Evolutionary conservation across 257 asterid species (phyloP).

Genomic region (Nicotiana attenuata): DNA sequence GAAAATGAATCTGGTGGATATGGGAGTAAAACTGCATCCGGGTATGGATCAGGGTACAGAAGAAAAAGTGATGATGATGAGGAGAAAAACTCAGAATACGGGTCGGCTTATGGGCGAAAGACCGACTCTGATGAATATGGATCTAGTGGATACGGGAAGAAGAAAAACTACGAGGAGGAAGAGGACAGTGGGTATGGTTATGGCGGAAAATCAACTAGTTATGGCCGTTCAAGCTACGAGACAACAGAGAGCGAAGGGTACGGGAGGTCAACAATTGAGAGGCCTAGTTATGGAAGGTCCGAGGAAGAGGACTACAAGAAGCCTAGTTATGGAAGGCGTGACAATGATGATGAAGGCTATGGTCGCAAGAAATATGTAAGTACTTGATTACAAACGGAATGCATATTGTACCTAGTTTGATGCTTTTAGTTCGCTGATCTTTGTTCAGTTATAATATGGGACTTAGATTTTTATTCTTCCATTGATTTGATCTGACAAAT

Average conservation of each 20-base stretch:
- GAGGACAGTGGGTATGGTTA: neutral
- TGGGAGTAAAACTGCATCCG: neutral
- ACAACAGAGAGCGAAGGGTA: constrained; percentile 10
- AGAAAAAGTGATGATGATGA: neutral
- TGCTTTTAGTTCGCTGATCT: neutral
- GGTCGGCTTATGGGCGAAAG: neutral
- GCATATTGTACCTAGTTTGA: neutral
- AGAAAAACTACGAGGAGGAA: constrained; percentile 25
- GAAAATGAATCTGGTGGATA: neutral
- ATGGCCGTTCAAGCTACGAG: constrained; percentile 11
- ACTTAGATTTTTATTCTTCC: neutral
- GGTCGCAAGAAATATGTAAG: constrained; percentile 79
- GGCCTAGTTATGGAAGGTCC: constrained; percentile 20
- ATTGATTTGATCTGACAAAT: neutral
- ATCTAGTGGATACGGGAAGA: constrained; percentile 25
- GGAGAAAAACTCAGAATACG: constrained; percentile 20
- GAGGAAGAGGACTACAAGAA: constrained; percentile 50
- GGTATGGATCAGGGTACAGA: neutral
- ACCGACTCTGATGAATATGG: neutral
- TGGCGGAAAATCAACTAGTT: constrained; percentile 1
- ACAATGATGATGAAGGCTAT: constrained; percentile 35
- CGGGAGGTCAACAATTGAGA: constrained; percentile 2
- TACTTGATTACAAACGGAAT: neutral
- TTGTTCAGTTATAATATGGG: neutral
- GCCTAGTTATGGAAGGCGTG: constrained; percentile 50